Conservation (phyloP, 179 eudicot genomes). For the Heliamphora pulchella region DNA sequence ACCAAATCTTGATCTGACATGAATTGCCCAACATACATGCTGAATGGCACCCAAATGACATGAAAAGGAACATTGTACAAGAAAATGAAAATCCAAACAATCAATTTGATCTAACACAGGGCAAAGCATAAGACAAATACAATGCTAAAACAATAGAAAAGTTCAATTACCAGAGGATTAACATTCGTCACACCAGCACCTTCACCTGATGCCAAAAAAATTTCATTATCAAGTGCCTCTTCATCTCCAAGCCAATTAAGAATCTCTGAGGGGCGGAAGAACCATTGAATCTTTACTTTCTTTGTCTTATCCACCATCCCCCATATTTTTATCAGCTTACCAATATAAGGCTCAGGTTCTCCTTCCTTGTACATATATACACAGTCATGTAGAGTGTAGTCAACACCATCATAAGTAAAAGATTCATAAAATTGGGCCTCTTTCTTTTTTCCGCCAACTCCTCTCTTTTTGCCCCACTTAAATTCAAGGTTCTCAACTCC, state of each 20-base stretch:
- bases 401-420: constrained; percentile 54
- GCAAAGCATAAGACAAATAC: neutral
- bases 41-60: neutral
- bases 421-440: constrained; percentile 58
- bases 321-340: constrained; percentile 64
- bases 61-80: neutral
- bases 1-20: neutral
- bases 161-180: constrained; percentile 56
- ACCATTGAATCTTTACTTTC: constrained; percentile 69
- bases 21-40: neutral
- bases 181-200: constrained; percentile 52
- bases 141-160: neutral
- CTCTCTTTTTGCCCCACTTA: constrained; percentile 58
- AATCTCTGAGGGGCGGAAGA: constrained; percentile 61
- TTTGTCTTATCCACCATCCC: constrained; percentile 30
- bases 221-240: constrained; percentile 38
- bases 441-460: constrained; percentile 36
- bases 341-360: constrained; percentile 52
- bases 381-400: constrained; percentile 54
- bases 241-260: constrained; percentile 32
- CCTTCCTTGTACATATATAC: constrained; percentile 55
- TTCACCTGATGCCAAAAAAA: constrained; percentile 60
- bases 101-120: neutral
- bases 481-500: constrained; percentile 35
- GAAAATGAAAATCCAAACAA: neutral